Evolutionary conservation across 208 protist species (phyloP).

Genomic region (Leishmania lainsoni): DNA sequence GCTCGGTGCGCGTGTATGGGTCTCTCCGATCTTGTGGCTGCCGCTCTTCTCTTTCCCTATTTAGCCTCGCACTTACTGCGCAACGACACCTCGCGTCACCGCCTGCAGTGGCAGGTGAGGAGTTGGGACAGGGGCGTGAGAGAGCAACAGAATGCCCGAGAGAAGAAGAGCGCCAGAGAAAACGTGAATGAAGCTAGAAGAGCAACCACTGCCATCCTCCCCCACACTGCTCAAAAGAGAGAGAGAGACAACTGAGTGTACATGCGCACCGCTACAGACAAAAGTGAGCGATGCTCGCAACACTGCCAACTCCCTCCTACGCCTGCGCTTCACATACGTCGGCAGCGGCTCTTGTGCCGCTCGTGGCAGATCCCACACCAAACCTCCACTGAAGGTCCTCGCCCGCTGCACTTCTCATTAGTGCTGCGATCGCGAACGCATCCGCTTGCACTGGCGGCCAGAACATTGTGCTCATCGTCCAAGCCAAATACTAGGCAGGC

Average conservation of each 20-base stretch:
- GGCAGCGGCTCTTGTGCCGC: slow-evolving; percentile 13
- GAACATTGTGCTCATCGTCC: slow-evolving; percentile 29
- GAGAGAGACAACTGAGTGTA: background rate
- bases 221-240: background rate
- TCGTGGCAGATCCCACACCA: slow-evolving; percentile 60
- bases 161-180: background rate
- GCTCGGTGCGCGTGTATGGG: background rate
- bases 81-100: background rate
- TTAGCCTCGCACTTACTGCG: background rate
- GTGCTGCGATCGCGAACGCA: slow-evolving; percentile 7
- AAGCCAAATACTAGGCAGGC: slow-evolving; percentile 63
- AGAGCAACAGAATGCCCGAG: background rate
- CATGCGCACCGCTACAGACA: background rate
- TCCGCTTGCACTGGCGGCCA: background rate
- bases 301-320: background rate
- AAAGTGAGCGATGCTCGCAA: background rate
- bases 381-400: slow-evolving; percentile 35
- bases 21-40: background rate
- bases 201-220: background rate
- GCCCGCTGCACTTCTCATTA: background rate
- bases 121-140: background rate
- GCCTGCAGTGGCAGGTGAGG: background rate
- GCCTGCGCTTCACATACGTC: background rate
- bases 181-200: background rate
- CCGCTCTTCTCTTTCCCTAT: background rate